These are phyloP conservation scores for Botrytis medusae DNA, from an alignment of 2,329 filamentous ascomycete genomes.

Conservation along the genomic window DNA sequence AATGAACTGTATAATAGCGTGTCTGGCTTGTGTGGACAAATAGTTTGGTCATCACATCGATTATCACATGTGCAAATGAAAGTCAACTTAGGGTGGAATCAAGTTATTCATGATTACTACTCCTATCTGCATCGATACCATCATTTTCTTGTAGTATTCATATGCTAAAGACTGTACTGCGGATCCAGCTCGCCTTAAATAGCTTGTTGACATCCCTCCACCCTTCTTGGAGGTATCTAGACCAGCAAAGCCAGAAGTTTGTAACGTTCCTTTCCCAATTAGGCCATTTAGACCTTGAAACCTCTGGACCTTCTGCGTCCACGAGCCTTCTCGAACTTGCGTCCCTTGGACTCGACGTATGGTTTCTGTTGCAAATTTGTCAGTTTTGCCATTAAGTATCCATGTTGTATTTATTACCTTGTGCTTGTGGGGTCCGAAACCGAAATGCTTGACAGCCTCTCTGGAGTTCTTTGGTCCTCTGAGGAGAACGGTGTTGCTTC, in stretches of 20 bases:
- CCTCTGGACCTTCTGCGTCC: constrained; percentile 96
- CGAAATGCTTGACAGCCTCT: constrained; percentile 99
- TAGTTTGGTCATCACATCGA: not conserved
- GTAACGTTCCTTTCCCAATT: constrained; percentile 26
- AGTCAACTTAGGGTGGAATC: not conserved
- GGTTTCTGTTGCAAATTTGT: constrained; percentile 69
- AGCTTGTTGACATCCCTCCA: constrained; percentile 21
- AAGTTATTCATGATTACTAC: constrained; percentile 19
- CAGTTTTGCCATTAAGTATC: constrained; percentile 34
- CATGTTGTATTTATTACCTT: constrained; percentile 64
- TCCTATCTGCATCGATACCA: constrained; percentile 22
- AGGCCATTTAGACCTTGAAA: constrained; percentile 92
- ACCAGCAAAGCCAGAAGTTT: constrained; percentile 31
- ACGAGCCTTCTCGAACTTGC: constrained; percentile 99
- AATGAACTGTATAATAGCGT: not conserved
- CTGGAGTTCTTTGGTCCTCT: constrained; percentile 97
- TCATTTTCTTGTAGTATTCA: constrained; percentile 20
- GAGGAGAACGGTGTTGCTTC: constrained; percentile 94
- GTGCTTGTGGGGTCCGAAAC: constrained; percentile 95
- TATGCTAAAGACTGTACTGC: constrained; percentile 17
- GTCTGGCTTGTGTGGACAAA: not conserved
- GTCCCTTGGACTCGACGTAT: constrained; percentile 95
- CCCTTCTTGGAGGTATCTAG: constrained; percentile 27
- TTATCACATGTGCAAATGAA: not conserved
- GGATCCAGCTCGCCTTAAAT: constrained; percentile 11